These are phyloP conservation scores for Claviceps sp. DNA, from an alignment of 2,329 filamentous ascomycete genomes.

Conservation along the genomic window DNA sequence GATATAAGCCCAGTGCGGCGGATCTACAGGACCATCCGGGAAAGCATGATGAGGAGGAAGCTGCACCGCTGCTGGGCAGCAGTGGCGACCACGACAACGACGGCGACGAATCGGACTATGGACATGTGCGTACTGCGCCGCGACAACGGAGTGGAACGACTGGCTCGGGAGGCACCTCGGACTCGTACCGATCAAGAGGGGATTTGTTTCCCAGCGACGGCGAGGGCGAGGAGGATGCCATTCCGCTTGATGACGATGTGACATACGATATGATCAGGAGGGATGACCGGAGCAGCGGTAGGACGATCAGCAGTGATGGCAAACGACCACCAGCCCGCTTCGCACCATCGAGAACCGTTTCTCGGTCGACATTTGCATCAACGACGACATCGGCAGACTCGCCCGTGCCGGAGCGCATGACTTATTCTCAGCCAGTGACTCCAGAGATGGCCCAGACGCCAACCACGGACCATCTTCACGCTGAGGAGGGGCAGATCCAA, in stretches of 20 bases:
- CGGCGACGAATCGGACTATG: conserved; percentile 17
- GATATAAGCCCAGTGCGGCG: conserved; percentile 83
- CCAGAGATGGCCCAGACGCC: conserved; percentile 25
- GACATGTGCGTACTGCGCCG: conserved; percentile 15
- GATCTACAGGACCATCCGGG: conserved; percentile 80
- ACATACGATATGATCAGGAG: conserved; percentile 67
- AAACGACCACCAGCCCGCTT: conserved; percentile 32
- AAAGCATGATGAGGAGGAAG: conserved; percentile 38
- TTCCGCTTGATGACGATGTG: conserved; percentile 88
- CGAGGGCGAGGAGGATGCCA: conserved; percentile 78
- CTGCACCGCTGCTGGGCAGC: conserved; percentile 50
- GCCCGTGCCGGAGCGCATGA: conserved; percentile 12
- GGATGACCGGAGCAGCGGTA: conserved; percentile 55
- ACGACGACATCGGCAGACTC: conserved; percentile 22
- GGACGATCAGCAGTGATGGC: conserved; percentile 44
- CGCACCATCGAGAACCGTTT: conserved; percentile 35
- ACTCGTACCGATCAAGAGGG: conserved; percentile 75
- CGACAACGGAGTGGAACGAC: conserved; percentile 62
- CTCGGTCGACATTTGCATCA: conserved; percentile 44
- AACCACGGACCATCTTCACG: conserved; percentile 37
- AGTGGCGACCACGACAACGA: conserved; percentile 14
- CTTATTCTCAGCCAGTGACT: conserved; percentile 18
- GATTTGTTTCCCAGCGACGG: conserved; percentile 83
- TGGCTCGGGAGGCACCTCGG: conserved; percentile 67
- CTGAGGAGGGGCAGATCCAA: conserved; percentile 38